Base-by-base conservation (phyloP, 345 rosid genomes). In the Gossypium stocksii region DNA sequence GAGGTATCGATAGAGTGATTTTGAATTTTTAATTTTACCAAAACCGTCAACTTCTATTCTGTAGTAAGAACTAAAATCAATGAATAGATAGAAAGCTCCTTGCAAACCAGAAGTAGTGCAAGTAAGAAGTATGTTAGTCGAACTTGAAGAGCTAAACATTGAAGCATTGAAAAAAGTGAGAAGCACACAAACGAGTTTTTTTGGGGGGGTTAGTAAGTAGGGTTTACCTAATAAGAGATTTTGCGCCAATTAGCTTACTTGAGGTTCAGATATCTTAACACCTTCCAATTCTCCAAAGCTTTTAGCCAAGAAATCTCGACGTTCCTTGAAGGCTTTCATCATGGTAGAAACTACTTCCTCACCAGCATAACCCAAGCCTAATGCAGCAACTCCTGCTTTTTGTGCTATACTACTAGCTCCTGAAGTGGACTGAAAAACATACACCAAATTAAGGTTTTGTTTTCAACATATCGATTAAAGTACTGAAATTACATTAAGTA, bases 11-110 rank as follows among this genome's bases (percentile, higher is more conserved):
- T 74, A 79, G 16, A 79, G 75, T 20, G 87, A 75, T 19, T 82
- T 82, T 23, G 85, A 94, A 76, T 89, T 85, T 54, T 78, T 82
- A 29, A 94, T 93, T 79, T 66, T 60, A 68, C 98, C 98, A 64
- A 91, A 94, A 16, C 93, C 97, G 82, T 92, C 90, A 54, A 64
- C 90, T 77, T 88, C 89, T 54, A 84, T 56, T 77, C 98, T 98
- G 52, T 89, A 93, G 85, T 87, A 93, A 59, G 86, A 80, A 79
- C 98, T 94, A 78, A 90, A 83, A 76, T 94, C 96, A 43, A 90
- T 78, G 75, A 94, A 92, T 71, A 91, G 94, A 82, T 94, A 91
- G 79, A 94, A 94, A 53, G 98, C 99, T 81, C 99, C 99, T 97
- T 94, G 87, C 85, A 85, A 27, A 63, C 59, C 73, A 71, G 58